Conservation (phyloP, 495 filamentous ascomycete species). For the Penicillium taxi region DNA sequence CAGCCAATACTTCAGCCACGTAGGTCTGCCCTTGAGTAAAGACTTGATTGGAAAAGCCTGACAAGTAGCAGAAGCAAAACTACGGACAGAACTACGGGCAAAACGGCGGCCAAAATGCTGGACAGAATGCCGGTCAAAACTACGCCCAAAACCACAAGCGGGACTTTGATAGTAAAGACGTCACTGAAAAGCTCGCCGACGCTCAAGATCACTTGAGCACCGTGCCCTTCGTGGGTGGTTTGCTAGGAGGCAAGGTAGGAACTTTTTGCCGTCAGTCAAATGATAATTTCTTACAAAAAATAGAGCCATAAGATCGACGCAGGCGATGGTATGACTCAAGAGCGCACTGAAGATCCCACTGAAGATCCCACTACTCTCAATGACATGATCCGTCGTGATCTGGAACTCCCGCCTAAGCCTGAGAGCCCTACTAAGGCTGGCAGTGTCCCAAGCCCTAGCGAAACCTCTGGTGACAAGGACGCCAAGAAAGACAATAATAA, state of each 20-base stretch:
- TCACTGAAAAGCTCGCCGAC: too few relatives aligned
- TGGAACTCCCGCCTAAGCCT: too few relatives aligned
- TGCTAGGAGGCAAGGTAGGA: slow-evolving; percentile 9
- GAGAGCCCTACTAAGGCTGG: too few relatives aligned
- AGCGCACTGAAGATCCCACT: slow-evolving; percentile 1
- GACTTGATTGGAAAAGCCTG: slow-evolving; percentile 5
- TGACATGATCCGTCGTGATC: too few relatives aligned
- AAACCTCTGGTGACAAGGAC: background rate
- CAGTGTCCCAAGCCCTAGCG: background rate
- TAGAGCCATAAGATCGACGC: too few relatives aligned
- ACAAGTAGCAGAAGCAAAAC: slow-evolving; percentile 7
- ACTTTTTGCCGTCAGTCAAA: too few relatives aligned
- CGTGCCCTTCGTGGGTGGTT: slow-evolving; percentile 12
- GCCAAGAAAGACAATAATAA: slow-evolving; percentile 1
- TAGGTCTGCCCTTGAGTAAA: slow-evolving; percentile 4
- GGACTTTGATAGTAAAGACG: slow-evolving; percentile 2
- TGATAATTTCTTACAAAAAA: too few relatives aligned
- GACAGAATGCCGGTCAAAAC: slow-evolving; percentile 7
- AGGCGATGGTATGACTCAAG: too few relatives aligned
- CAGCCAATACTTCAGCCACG: slow-evolving; percentile 2
- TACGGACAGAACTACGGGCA: slow-evolving; percentile 1
- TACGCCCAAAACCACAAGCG: slow-evolving; percentile 8
- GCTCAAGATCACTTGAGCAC: slow-evolving; percentile 2
- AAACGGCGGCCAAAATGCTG: slow-evolving; percentile 1
- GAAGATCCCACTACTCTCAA: background rate